Base-by-base conservation (phyloP, 306 rosid genomes). In the Fragaria vesca region DNA sequence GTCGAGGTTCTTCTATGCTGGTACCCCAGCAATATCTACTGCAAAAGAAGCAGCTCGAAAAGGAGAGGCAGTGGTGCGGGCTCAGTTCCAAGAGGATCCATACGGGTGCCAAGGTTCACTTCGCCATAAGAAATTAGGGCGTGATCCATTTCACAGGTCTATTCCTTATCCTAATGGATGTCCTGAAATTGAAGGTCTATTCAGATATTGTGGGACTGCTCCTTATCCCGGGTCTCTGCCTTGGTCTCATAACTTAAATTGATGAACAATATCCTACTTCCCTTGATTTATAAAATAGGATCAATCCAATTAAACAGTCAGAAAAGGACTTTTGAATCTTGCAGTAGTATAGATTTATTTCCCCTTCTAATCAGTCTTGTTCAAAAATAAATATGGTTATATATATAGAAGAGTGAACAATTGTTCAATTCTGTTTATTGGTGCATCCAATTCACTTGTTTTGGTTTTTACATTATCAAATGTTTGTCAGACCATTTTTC, bases 151-250 rank as follows among this genome's bases (percentile, higher is more conserved):
- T 79, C 99, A 93, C 79, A 86, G 98, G 7, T 81, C 96, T 8
- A 93, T 95, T 78, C 99, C 99, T 40, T 95, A 95, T 68, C 99
- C 98, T 2, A 87, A 79, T 52, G 95, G 97, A 1, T 94, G 98
- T 61, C 95, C 97, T n/a, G 98, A 96, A 89, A 91, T 96, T 80
- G 85, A 87, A 65, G 85, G 87, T 68, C 88, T 96, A 69, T 96
- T 96, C 88, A 91, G 86, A 90, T 91, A 90, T 69, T 95, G 97
- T 67, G 97, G 93, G 63, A 70, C 87, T 28, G 81, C 86, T 81
- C 94, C 97, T 72, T 93, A 78, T 81, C 89, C 97, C 3, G 90
- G 88, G 47, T 79, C 85, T 61, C 90, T 91, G 71, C 97, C 98
- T 0, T 92, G 98, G 98, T 68, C 72, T 54, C 46, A 12, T 26